Evolutionary conservation across 805 yeast species (phyloP), one percentile per base, ranked within the genome.

Genomic region (Hanseniaspora thailandica): DNA sequence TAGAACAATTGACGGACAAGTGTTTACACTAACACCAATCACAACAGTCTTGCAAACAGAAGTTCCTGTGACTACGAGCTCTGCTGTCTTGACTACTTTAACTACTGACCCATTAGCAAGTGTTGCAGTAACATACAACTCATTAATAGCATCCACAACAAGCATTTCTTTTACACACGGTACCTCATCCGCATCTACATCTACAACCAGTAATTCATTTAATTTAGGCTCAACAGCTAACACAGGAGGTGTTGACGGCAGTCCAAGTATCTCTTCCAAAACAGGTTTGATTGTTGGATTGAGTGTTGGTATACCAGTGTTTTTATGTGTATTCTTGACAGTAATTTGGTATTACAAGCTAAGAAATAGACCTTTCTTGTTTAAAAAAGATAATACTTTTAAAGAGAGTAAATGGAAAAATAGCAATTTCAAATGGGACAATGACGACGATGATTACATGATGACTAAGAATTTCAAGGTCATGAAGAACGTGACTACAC

Each of bases 261-360:
- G 22, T 2, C 10, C 36, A 8, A n/a, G 25, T 22, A 5, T 22
- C 2, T 25, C 34, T 9, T 25, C 41, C 15, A 50, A 50, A 28
- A 50, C 47, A 2, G 47, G 43, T 2, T 13, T 50, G 22, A 50
- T 50, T 6, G 44, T 50, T 20, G 54, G 47, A 10, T n/a, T 50
- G 15, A 15, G 38, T 26, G 33, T 50, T 4, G 54, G 47, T 12
- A 41, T 50, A 10, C 38, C 47, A 3, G 5, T 35, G 4, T 31
- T 43, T 50, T 15, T 50, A 2, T 8, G 43, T 7, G 15, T 35
- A 19, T n/a, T 50, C 5, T 13, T n/a, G n/a, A 31, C 20, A 3
- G 19, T 28, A 25, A 6, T 33, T 3, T 50, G 31, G 35, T 50
- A 23, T 7, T 39, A 39, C 13, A 40, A 22, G n/a, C 31, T 31